Evolutionary conservation across 2,329 filamentous ascomycete genomes (phyloP), one percentile per base, ranked within the genome.

Genomic region (Elsinoe batatas): DNA sequence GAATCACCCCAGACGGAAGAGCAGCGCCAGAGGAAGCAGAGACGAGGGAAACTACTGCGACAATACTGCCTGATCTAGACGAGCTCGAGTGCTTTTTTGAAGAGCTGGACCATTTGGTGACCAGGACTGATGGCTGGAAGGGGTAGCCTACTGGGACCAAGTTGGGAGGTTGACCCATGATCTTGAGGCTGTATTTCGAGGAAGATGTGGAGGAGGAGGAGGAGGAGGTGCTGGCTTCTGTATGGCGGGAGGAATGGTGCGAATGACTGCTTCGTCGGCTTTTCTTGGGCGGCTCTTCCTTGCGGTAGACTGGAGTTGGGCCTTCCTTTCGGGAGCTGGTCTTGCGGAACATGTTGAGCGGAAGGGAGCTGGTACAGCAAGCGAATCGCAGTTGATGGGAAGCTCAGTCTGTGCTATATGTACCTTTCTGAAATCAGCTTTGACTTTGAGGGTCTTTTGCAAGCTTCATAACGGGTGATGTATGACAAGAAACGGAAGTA

Each of bases 71-170:
- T 12, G 53, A 42, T 33, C 20, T n/a, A 11, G 51, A 54, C 8
- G 51, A 54, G 30, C 15, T 20, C 12, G 51, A 55, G 17, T 36
- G 38, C 11, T 44, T 37, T 12, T 32, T 20, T 12, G 53, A 55
- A 15, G 38, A 47, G 40, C 53, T 55, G 12, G 17, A 38, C 20
- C 53, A 26, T 26, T 47, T 46, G 38, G 26, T 46, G 20, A 46
- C 36, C 26, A 55, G 13, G 13, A 43, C 30, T 3, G 53, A 55
- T 3, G 53, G 53, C 30, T 55, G 53, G 53, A 55, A 55, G 22
- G 53, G 38, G 26, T 55, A 55, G 6, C 42, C 32, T 11, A 44
- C 53, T 2, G 53, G 53, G 3, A 55, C 15, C 20, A 36, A 5
- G 15, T 36, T 37, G 2, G 53, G 53, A 10, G 32, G 38, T 47